These are phyloP conservation scores for Plasmodium cynomolgi DNA, from an alignment of 169 alveolate species.

Conservation along the genomic window DNA sequence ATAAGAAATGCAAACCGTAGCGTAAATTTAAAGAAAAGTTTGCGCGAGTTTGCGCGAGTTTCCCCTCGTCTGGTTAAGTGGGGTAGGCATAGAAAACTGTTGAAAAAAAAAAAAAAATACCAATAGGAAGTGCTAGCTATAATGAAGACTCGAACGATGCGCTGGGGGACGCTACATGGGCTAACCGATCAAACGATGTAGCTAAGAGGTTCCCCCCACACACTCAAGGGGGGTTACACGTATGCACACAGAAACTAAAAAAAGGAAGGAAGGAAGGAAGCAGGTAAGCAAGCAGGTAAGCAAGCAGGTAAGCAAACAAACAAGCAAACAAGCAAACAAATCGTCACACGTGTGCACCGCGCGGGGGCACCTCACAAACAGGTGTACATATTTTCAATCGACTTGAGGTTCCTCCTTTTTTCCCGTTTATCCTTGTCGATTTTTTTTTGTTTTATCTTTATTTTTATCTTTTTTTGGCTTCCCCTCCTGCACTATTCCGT, in stretches of 20 bases:
- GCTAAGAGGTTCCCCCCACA: not conserved
- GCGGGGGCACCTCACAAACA: conserved; percentile 21
- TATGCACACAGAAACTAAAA: not conserved
- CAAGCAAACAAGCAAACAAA: not conserved
- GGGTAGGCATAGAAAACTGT: not conserved
- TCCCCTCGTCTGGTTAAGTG: not conserved
- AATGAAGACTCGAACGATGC: not conserved
- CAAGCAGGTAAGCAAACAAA: not conserved
- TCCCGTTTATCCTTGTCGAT: not conserved
- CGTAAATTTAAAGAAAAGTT: not conserved
- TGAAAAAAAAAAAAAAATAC: not conserved
- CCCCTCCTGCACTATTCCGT: conserved; percentile 42
- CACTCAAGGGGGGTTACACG: not conserved
- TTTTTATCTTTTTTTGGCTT: conserved; percentile 3
- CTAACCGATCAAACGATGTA: not conserved
- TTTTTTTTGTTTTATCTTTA: conserved; percentile 3
- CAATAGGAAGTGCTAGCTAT: not conserved
- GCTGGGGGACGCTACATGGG: not conserved
- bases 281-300: too few species aligned
- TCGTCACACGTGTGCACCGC: not conserved
- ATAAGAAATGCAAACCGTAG: not conserved
- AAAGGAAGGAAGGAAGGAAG: not conserved
- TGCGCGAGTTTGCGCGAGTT: not conserved
- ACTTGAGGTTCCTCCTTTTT: conserved; percentile 6
- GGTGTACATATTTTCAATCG: conserved; percentile 48